phyloP scores from a whole-genome alignment of 495 filamentous ascomycete species.

The Neurospora tetrasperma region DNA sequence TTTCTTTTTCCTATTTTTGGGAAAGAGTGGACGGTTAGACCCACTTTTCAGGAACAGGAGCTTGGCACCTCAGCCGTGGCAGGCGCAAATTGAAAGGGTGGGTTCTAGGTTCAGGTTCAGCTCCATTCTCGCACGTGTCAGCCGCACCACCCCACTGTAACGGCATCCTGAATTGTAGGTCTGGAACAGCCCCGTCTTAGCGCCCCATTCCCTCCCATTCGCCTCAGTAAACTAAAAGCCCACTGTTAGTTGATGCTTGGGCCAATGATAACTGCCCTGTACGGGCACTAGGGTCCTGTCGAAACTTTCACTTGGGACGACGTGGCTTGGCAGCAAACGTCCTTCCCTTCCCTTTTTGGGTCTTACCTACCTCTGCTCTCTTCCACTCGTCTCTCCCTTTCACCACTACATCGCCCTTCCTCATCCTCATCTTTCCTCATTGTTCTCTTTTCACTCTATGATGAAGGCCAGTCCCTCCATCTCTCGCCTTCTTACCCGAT shows the following conservation, averaged over 20 bases:
- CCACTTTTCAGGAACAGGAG: not conserved
- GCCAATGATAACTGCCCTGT: not conserved
- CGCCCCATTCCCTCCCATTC: not conserved
- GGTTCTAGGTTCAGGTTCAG: not conserved
- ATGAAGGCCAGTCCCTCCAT: not conserved
- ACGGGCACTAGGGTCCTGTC: not conserved
- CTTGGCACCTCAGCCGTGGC: not conserved
- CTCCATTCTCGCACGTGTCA: not conserved
- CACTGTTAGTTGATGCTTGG: not conserved
- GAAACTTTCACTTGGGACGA: conserved; percentile 1
- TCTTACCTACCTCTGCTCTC: not conserved
- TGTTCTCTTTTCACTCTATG: not conserved
- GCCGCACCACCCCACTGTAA: not conserved
- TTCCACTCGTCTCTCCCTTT: not conserved
- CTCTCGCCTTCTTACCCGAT: not conserved
- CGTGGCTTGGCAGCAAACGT: not conserved
- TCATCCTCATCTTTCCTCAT: not conserved
- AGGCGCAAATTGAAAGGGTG: not conserved
- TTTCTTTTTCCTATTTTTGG: not conserved
- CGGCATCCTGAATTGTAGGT: not conserved
- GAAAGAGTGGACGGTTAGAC: not conserved
- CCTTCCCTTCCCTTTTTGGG: not conserved
- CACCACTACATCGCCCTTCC: not conserved
- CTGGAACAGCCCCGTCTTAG: not conserved
- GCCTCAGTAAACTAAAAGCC: not conserved